Percentiles rank a stretch among this genome's conserved stretches.
These are phyloP conservation scores for Thermothelomyces thermophilus DNA, from an alignment of 2,329 filamentous ascomycete species.

Conservation along the genomic window DNA sequence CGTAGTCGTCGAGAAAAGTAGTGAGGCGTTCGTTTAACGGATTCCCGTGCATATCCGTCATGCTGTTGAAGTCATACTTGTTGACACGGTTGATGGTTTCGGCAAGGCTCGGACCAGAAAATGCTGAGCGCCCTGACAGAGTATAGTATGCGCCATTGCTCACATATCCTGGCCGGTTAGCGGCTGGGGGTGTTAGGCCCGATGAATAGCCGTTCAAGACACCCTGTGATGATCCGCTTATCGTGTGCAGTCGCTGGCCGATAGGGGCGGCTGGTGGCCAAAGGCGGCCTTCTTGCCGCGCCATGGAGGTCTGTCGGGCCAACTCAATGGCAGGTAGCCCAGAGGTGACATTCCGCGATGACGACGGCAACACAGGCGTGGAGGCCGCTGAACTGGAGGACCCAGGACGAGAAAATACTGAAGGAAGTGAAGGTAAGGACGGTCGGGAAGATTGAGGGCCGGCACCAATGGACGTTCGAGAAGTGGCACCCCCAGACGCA, in stretches of 20 bases:
- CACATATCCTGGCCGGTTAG: slow-evolving; percentile 20
- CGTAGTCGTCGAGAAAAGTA: slow-evolving; percentile 31
- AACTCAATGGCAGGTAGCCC: slow-evolving; percentile 17
- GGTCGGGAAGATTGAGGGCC: not conserved
- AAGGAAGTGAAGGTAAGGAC: slow-evolving; percentile 1
- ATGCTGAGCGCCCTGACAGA: not conserved
- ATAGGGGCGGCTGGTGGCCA: slow-evolving; percentile 3
- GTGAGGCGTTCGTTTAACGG: slow-evolving; percentile 31
- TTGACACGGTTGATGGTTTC: slow-evolving; percentile 36
- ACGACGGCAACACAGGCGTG: not conserved
- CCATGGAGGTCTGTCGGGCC: slow-evolving; percentile 19
- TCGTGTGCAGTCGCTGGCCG: not conserved
- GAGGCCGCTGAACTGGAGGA: not conserved
- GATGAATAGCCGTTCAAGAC: not conserved
- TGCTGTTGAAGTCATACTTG: slow-evolving; percentile 32
- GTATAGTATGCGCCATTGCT: slow-evolving; percentile 19
- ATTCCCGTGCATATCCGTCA: slow-evolving; percentile 33
- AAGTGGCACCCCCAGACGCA: not conserved
- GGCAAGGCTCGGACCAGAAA: slow-evolving; percentile 21
- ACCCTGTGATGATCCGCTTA: not conserved
- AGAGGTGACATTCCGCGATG: not conserved
- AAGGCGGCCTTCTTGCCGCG: slow-evolving; percentile 7
- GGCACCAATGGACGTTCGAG: not conserved
- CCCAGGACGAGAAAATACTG: not conserved
- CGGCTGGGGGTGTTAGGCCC: no score